Conservation (phyloP, 805 yeast species). For the Ascoidea asiatica region DNA sequence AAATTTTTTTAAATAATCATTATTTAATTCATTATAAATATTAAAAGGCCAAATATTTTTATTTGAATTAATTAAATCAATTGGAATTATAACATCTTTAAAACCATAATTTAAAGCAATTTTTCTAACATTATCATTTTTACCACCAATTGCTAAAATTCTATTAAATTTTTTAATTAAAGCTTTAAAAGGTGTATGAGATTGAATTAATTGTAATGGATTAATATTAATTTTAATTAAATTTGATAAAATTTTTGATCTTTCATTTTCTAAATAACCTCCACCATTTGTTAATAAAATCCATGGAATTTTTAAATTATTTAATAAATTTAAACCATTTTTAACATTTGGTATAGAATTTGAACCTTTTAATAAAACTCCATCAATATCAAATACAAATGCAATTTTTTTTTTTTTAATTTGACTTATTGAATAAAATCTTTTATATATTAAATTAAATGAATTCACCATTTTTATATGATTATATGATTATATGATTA, state of each 20-base stretch:
- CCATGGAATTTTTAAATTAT: constrained; percentile 50
- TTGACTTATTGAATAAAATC: too few relatives aligned
- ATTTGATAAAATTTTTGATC: constrained; percentile 25
- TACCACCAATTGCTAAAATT: constrained; percentile 80
- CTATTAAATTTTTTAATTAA: constrained; percentile 36
- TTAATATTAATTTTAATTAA: constrained; percentile 24
- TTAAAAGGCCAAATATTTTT: constrained; percentile 61
- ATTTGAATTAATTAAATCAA: constrained; percentile 50
- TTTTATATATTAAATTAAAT: too few relatives aligned
- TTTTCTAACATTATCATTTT: constrained; percentile 47
- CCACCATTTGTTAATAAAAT: constrained; percentile 88
- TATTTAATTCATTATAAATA: constrained; percentile 23
- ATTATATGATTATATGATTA: too few relatives aligned
- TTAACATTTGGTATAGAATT: constrained; percentile 53
- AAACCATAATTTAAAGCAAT: constrained; percentile 76
- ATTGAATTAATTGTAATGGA: constrained; percentile 60
- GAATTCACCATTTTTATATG: too few relatives aligned
- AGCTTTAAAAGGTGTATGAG: constrained; percentile 72
- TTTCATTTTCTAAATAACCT: constrained; percentile 52
- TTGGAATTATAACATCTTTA: constrained; percentile 55
- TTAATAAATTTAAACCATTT: constrained; percentile 41
- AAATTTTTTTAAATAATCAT: constrained; percentile 29
- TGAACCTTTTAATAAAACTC: constrained; percentile 70
- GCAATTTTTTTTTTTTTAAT: too few relatives aligned
- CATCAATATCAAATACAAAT: constrained; percentile 50